Evolutionary conservation across 1,284 basidiomycete species (phyloP), one percentile per base, ranked within the genome.

Genomic region (Moesziomyces sp.): DNA sequence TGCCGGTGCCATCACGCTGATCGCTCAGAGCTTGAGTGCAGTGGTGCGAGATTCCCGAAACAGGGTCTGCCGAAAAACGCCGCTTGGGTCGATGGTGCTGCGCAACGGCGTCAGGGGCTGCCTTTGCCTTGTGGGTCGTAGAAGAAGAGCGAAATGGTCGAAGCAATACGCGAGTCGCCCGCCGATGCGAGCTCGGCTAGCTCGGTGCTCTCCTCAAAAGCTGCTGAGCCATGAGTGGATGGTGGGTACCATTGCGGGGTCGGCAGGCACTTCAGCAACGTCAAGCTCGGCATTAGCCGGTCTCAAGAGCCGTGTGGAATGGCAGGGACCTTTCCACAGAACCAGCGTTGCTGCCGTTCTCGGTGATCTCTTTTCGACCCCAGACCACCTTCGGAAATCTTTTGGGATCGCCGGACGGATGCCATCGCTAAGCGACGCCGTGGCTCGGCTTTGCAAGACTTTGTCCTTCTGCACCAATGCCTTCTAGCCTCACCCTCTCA

Each of bases 241-340:
- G 26, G 26, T 28, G 26, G 5, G 26, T 4, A 10, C 30, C 10
- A 34, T 13, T 34, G 30, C 30, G 30, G 30, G 30, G 30, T 34
- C 30, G 30, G 4, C 30, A 34, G 30, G 30, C 30, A 34, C 13
- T 34, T 4, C 13, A 13, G 30, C 30, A 13, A 1, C 13, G 11
- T 34, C 30, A 34, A 13, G 8, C 10, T 34, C 30, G 30, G 14
- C 13, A 9, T 59, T 52, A 44, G 43, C 46, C 56, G 49, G 56
- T 52, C 56, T 5, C 21, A 21, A 21, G 21, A 21, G 21, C 21
- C 21, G 21, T 21, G 21, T 21, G 21, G 21, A 21, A 21, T 21
- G 21, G 21, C 21, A 21, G 21, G 21, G 21, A 2, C 2, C 21
- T 21, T 21, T 21, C 21, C 21, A 1, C 21, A 21, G 35, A 16